A percentile compares a stretch with the other conserved stretches of the same genome.
Evolutionary conservation across 345 rosid species (phyloP).

Genomic region (Hypericum perforatum): DNA sequence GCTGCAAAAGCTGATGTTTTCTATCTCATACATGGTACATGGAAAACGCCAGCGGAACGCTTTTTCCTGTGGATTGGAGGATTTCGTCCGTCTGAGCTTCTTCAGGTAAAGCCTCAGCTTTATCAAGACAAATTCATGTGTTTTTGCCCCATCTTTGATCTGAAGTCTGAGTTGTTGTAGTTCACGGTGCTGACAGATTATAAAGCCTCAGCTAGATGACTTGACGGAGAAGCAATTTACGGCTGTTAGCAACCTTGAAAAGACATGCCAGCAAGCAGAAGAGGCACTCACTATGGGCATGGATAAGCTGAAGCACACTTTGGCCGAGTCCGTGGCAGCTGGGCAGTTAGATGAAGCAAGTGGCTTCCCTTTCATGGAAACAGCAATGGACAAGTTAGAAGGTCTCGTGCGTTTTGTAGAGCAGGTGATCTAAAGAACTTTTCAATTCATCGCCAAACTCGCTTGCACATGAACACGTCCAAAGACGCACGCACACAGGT

Average conservation of each 20-base stretch:
- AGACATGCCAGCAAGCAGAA: slow-evolving; percentile 93
- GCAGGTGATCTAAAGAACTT: slow-evolving; percentile 43
- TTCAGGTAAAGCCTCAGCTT: slow-evolving; percentile 58
- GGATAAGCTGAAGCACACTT: slow-evolving; percentile 70
- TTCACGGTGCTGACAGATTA: slow-evolving; percentile 35
- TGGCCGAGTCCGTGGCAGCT: slow-evolving; percentile 58
- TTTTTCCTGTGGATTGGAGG: slow-evolving; percentile 96
- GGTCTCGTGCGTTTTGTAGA: slow-evolving; percentile 65
- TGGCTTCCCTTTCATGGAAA: slow-evolving; percentile 40
- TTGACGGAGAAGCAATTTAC: slow-evolving; percentile 50
- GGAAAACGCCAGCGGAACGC: slow-evolving; percentile 87
- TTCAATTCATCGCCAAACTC: slow-evolving; percentile 3
- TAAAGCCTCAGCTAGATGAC: slow-evolving; percentile 58
- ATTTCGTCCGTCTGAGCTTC: slow-evolving; percentile 86
- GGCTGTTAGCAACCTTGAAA: slow-evolving; percentile 37
- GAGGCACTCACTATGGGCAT: slow-evolving; percentile 91
- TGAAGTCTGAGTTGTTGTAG: slow-evolving; percentile 5
- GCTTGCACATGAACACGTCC: background rate
- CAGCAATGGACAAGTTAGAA: slow-evolving; percentile 67
- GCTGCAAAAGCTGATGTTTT: slow-evolving; percentile 78
- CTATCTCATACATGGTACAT: slow-evolving; percentile 72
- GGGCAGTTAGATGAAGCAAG: slow-evolving; percentile 50
- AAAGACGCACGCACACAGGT: background rate
- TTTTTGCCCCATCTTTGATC: background rate
- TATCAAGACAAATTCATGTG: too few relatives aligned